phyloP scores from a whole-genome alignment of 208 protist species.

The Lotmaria passim region DNA sequence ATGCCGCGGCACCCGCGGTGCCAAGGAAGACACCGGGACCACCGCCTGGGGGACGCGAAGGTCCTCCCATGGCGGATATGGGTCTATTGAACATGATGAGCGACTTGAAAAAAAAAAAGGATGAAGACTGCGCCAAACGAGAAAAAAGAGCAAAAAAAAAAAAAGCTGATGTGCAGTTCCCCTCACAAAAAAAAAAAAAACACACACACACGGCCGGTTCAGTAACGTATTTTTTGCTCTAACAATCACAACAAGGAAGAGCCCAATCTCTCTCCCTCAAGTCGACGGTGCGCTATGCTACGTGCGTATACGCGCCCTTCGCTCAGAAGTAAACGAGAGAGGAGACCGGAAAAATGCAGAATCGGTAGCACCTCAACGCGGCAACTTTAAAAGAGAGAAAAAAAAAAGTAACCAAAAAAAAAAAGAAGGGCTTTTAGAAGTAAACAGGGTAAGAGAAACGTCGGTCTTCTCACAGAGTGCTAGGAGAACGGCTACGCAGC shows the following conservation, averaged over 20 bases:
- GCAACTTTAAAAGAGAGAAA: background rate
- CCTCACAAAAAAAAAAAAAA: too few relatives aligned
- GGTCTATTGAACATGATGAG: constrained; percentile 18
- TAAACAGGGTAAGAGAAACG: too few relatives aligned
- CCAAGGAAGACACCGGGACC: constrained; percentile 3
- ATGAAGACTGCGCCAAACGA: background rate
- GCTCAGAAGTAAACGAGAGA: background rate
- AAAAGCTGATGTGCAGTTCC: background rate
- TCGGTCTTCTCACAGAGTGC: constrained; percentile 4
- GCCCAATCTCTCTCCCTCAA: too few relatives aligned
- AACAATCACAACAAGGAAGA: too few relatives aligned
- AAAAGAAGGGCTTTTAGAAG: background rate
- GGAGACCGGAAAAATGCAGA: background rate
- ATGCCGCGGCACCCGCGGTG: background rate
- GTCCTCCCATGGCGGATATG: constrained; percentile 20
- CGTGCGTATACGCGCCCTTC: too few relatives aligned
- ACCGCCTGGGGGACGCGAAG: constrained; percentile 4
- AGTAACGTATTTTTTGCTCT: too few relatives aligned
- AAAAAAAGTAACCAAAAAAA: constrained; percentile 14
- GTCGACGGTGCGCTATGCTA: too few relatives aligned
- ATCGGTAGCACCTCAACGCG: background rate
- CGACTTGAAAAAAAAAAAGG: constrained; percentile 14
- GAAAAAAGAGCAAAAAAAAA: constrained; percentile 9
- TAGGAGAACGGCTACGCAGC: too few relatives aligned
- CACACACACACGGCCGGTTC: background rate